phyloP scores from a whole-genome alignment of 2,329 filamentous ascomycete genomes.

The Aspergillus sp. region DNA sequence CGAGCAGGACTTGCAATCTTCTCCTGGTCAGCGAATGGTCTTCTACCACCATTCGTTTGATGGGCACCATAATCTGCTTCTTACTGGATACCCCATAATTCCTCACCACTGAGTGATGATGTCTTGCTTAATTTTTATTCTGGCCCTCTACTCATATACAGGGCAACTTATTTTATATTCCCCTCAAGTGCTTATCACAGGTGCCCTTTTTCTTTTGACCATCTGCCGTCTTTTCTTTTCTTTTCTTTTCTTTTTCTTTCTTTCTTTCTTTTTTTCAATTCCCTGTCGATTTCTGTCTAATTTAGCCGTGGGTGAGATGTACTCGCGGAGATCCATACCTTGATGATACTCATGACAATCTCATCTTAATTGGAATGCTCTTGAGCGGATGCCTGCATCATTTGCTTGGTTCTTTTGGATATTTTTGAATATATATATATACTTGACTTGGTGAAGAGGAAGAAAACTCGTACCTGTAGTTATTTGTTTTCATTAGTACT shows the following conservation, averaged over 20 bases:
- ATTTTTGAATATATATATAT: too few species aligned
- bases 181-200: conserved; percentile 1
- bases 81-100: conserved; percentile 18
- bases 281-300: conserved; percentile 1
- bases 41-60: conserved; percentile 2
- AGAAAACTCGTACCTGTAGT: too few species aligned
- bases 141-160: not conserved
- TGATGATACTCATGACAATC: conserved; percentile 9
- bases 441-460: too few species aligned
- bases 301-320: not conserved
- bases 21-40: conserved; percentile 1
- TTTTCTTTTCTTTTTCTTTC: conserved; percentile 3
- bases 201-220: conserved; percentile 1
- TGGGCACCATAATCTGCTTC: conserved; percentile 12
- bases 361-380: not conserved
- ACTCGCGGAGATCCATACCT: not conserved
- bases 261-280: not conserved
- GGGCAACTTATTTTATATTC: conserved; percentile 2
- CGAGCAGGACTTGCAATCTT: conserved; percentile 10
- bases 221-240: conserved; percentile 4
- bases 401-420: not conserved
- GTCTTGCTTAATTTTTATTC: conserved; percentile 2
- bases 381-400: not conserved
- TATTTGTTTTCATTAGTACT: too few species aligned
- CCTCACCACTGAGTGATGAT: conserved; percentile 16